Base-by-base conservation (phyloP, 306 rosid genomes). In the Vigna mungo region DNA sequence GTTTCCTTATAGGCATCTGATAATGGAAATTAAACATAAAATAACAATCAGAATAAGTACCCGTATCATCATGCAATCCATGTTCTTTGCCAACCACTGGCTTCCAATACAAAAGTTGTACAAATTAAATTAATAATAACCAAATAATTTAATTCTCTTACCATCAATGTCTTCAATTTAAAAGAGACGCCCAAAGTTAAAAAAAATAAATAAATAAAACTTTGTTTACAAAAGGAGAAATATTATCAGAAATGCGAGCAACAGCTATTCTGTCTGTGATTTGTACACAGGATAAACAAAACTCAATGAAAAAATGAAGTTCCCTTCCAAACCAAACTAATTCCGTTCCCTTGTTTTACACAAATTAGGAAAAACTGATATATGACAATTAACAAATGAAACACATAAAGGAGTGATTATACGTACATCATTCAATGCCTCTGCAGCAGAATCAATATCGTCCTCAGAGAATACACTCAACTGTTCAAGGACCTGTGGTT, bases 1-100 rank as follows among this genome's bases (percentile, higher is more conserved):
- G 87, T 90, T 91, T 96, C 91, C 86, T 96, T 89, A 96, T 96
- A 46, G 99, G 88, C 84, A 91, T 81, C 98, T 95, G 66, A 34
- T 37, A 65, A 78, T 36, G 72, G 36, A 51, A 75, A 78, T 69
- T 81, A 59, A 79, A 60, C 83, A 68, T 56, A 21, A 71, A 78
- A 59, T 30, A 46, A 52, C 41, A n/a, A 80, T 72, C 41, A 68
- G 66, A 79, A 51, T 23, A 27, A 68, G 36, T 0, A 62, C 74
- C 20, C 61, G 70, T 34, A 74, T 9, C 36, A 61, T 27, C 62
- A 48, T 43, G 76, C 46, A 61, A 76, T 18, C 15, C 53, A 53
- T 44, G 23, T 49, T 72, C 62, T 47, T 74, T 32, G 65, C 58
- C 56, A 65, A 54, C 13, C 11, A 39, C 66, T 62, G 34, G 39